These are phyloP conservation scores for Trypanosoma melophagium DNA, from an alignment of 208 protist species.

Conservation along the genomic window DNA sequence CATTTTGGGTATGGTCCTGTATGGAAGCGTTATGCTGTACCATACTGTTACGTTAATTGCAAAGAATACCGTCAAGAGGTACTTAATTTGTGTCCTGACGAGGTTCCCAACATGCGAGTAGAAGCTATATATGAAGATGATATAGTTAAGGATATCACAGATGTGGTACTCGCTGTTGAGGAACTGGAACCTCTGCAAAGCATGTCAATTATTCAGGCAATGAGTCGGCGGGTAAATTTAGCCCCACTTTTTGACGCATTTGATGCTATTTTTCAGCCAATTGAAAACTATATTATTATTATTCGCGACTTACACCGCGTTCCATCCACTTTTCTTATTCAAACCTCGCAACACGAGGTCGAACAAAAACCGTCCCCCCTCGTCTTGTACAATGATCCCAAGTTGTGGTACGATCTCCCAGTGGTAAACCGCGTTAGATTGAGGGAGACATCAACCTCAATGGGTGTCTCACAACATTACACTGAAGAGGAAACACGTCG, in stretches of 20 bases:
- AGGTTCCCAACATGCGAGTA: constrained; percentile 79
- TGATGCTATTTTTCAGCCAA: constrained; percentile 66
- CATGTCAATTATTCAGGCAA: constrained; percentile 72
- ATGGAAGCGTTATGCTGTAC: constrained; percentile 88
- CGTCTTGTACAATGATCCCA: constrained; percentile 67
- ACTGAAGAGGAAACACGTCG: neutral
- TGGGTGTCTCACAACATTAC: neutral
- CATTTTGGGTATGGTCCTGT: constrained; percentile 80
- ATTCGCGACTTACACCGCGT: constrained; percentile 58
- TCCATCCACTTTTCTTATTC: constrained; percentile 73
- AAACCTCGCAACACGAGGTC: constrained; percentile 61
- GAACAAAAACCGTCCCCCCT: constrained; percentile 76
- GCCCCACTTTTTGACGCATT: constrained; percentile 81
- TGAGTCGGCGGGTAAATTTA: constrained; percentile 75
- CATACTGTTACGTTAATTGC: constrained; percentile 75
- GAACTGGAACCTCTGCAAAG: constrained; percentile 67
- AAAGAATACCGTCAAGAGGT: constrained; percentile 80
- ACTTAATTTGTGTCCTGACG: constrained; percentile 76
- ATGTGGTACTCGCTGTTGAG: constrained; percentile 74
- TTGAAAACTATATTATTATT: constrained; percentile 87
- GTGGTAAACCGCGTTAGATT: constrained; percentile 45
- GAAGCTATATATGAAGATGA: constrained; percentile 86
- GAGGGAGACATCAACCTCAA: constrained; percentile 21
- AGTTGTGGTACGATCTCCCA: constrained; percentile 74
- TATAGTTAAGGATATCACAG: constrained; percentile 83